Evolutionary conservation across 495 filamentous ascomycete species (phyloP).

Genomic region (Recurvomyces mirabilis): DNA sequence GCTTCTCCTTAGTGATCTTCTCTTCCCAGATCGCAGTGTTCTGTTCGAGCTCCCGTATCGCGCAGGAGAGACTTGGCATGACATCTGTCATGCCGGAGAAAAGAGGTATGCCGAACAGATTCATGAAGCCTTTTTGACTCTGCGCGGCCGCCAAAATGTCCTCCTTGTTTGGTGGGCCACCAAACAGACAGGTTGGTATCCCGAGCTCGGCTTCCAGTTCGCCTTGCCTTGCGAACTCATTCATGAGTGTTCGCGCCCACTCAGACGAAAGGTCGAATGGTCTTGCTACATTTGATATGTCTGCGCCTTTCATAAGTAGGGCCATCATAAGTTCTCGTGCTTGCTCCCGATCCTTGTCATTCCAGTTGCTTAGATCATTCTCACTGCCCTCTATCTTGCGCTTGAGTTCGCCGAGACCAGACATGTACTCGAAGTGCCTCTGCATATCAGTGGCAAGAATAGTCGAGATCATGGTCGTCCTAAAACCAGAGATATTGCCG

Average conservation of each 20-base stretch:
- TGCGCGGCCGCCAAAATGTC: conserved; percentile 70
- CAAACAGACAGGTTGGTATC: conserved; percentile 76
- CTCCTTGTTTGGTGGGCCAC: conserved; percentile 69
- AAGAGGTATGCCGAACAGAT: conserved; percentile 79
- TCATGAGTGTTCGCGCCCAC: conserved; percentile 85
- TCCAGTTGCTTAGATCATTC: conserved; percentile 54
- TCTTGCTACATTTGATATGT: conserved; percentile 91
- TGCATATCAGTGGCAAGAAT: conserved; percentile 97
- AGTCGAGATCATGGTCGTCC: conserved; percentile 84
- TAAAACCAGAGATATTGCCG: conserved; percentile 61
- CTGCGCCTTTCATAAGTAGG: conserved; percentile 91
- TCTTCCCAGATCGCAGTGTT: conserved; percentile 67
- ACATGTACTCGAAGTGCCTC: conserved; percentile 92
- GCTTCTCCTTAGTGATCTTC: conserved; percentile 46
- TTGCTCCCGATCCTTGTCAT: conserved; percentile 55
- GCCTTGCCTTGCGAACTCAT: conserved; percentile 88
- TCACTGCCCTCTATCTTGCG: conserved; percentile 56
- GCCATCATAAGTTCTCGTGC: conserved; percentile 72
- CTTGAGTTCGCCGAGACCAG: conserved; percentile 63
- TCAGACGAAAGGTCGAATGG: conserved; percentile 66
- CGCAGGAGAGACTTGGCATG: conserved; percentile 71
- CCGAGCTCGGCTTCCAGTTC: conserved; percentile 79
- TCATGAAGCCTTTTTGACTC: conserved; percentile 92
- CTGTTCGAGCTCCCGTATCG: conserved; percentile 60
- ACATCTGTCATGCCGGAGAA: conserved; percentile 79